Conservation (phyloP, 225 moss, liverwort and hornwort genomes). For the Antitrichia curtipendula region DNA sequence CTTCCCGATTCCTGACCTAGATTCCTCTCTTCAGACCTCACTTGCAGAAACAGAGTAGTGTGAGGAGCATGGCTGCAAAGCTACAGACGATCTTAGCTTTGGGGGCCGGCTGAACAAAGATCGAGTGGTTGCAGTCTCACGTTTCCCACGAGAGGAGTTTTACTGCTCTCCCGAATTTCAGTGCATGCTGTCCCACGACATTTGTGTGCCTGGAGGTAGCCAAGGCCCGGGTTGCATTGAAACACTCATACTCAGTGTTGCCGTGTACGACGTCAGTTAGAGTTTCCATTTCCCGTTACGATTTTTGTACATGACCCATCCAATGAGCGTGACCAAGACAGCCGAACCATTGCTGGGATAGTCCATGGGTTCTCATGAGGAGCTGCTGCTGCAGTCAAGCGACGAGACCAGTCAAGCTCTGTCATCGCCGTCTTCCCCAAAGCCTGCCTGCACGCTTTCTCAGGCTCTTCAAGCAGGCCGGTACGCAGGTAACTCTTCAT, state of each 20-base stretch:
- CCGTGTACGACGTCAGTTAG: background rate
- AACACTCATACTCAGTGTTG: background rate
- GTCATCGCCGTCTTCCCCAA: background rate
- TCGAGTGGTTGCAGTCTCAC: background rate
- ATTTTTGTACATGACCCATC: background rate
- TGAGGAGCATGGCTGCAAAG: background rate
- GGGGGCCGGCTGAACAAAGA: background rate
- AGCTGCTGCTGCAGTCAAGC: constrained; percentile 15
- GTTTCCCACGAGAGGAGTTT: background rate
- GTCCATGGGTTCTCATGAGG: background rate
- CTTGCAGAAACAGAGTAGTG: background rate
- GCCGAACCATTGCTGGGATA: background rate
- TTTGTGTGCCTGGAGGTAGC: background rate
- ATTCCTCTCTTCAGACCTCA: background rate
- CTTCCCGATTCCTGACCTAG: background rate
- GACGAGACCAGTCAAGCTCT: background rate
- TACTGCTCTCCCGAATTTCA: background rate
- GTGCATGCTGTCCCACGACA: background rate
- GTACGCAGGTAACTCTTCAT: background rate
- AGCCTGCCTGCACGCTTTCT: background rate
- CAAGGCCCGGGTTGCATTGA: background rate
- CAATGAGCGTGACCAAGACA: background rate
- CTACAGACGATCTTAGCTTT: background rate
- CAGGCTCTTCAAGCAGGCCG: background rate
- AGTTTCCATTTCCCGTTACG: background rate